These are phyloP conservation scores for Trametes coccinea DNA, from an alignment of 768 basidiomycete species.

Conservation along the genomic window DNA sequence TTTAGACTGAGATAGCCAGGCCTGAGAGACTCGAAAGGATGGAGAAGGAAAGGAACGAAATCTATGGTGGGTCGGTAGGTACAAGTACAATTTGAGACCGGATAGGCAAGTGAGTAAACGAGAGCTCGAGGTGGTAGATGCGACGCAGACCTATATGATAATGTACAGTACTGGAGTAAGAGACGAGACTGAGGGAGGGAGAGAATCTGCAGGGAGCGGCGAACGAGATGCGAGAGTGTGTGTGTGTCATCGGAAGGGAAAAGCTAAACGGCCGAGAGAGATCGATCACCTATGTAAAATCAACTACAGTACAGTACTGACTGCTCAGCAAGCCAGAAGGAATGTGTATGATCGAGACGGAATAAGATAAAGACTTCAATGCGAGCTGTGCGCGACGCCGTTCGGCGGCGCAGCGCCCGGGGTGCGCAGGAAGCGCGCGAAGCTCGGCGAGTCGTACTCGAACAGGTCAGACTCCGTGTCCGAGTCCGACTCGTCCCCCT, in stretches of 20 bases:
- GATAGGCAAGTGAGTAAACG: neutral
- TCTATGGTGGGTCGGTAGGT: no score
- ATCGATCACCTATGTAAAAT: neutral
- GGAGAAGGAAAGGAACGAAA: no score
- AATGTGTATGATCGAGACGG: neutral
- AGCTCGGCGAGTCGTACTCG: slow-evolving; percentile 36
- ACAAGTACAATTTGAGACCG: no score
- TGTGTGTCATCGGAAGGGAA: neutral
- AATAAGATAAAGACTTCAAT: neutral
- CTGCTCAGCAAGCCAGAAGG: no score
- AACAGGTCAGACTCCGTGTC: slow-evolving; percentile 38
- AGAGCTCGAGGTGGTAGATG: neutral
- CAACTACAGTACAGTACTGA: neutral
- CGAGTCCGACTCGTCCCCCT: slow-evolving; percentile 24
- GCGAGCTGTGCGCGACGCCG: slow-evolving; percentile 1
- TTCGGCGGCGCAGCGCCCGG: neutral
- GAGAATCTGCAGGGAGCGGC: neutral
- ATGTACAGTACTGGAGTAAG: neutral
- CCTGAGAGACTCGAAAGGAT: no score
- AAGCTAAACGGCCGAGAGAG: neutral
- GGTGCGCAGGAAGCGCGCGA: slow-evolving; percentile 18
- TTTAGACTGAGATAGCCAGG: no score
- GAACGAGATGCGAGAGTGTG: neutral
- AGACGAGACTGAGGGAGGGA: neutral
- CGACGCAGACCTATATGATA: neutral